phyloP scores from a whole-genome alignment of 176 grass and related monocot genomes.

The Alopecurus myosuroides region DNA sequence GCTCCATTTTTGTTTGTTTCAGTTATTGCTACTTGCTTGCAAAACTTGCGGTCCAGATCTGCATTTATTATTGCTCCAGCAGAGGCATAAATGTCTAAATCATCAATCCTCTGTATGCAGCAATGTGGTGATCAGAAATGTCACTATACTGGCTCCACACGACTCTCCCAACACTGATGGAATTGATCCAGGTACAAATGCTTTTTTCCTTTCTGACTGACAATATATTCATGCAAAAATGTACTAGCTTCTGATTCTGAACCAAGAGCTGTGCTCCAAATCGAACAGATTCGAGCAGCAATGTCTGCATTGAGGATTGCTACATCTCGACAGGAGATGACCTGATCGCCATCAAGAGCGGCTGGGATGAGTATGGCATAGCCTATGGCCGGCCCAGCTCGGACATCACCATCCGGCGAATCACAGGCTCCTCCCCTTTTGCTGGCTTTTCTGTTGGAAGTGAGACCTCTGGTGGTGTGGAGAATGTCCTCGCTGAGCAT shows the following conservation, averaged over 20 bases:
- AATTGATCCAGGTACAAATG: constrained; percentile 73
- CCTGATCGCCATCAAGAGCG: constrained; percentile 75
- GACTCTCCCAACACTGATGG: constrained; percentile 95
- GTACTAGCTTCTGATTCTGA: not conserved
- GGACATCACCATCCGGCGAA: constrained; percentile 56
- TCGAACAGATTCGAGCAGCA: constrained; percentile 81
- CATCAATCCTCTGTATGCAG: constrained; percentile 42
- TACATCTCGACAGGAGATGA: constrained; percentile 93
- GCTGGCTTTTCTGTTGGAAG: constrained; percentile 72
- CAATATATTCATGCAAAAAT: constrained; percentile 6
- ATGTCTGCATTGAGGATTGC: constrained; percentile 87
- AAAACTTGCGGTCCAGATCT: constrained; percentile 25
- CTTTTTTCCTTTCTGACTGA: constrained; percentile 9
- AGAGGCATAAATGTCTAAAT: constrained; percentile 31
- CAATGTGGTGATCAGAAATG: constrained; percentile 81
- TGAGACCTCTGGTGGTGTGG: constrained; percentile 77
- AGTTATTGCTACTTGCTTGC: constrained; percentile 30
- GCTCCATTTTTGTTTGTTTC: constrained; percentile 15
- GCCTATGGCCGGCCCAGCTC: constrained; percentile 67
- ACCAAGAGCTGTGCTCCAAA: not conserved
- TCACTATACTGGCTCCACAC: constrained; percentile 81
- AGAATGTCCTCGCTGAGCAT: constrained; percentile 66
- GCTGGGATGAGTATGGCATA: constrained; percentile 95
- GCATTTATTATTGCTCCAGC: constrained; percentile 11
- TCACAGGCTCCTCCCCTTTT: constrained; percentile 71